These are phyloP conservation scores for Eucalyptus dawsonii DNA, from an alignment of 345 rosid genomes.

Conservation along the genomic window DNA sequence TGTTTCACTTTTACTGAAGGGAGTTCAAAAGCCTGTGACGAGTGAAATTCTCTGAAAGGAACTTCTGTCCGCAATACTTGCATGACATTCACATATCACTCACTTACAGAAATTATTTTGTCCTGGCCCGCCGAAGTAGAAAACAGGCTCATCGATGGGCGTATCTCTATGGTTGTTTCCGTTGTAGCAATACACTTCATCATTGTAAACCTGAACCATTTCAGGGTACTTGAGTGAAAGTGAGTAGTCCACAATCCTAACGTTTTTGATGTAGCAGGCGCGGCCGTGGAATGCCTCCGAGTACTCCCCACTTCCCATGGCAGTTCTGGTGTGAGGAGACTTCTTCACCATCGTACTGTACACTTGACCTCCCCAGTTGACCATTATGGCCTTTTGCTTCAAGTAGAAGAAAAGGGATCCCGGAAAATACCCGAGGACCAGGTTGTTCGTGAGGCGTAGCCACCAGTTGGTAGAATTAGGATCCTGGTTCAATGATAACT, in stretches of 20 bases:
- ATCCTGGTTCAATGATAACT: constrained; percentile 12
- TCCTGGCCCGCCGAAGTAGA: constrained; percentile 48
- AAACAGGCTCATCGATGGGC: constrained; percentile 4
- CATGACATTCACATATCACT: not conserved
- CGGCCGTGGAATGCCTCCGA: not conserved
- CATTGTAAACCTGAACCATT: not conserved
- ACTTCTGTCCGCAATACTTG: not conserved
- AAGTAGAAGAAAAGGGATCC: constrained; percentile 9
- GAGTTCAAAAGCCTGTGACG: not conserved
- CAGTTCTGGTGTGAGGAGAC: constrained; percentile 38
- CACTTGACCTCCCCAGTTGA: constrained; percentile 61
- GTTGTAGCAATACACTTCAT: constrained; percentile 19
- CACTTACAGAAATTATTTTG: constrained; percentile 5
- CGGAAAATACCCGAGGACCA: constrained; percentile 33
- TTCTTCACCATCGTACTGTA: constrained; percentile 20
- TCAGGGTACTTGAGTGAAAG: constrained; percentile 19
- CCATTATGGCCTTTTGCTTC: constrained; percentile 19
- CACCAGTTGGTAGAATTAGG: constrained; percentile 32
- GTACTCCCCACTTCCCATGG: constrained; percentile 40
- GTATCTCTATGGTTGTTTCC: not conserved
- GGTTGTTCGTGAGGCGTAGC: not conserved
- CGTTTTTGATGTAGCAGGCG: constrained; percentile 14
- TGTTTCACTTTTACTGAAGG: not conserved
- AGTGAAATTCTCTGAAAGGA: not conserved
- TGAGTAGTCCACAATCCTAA: constrained; percentile 30